Evolutionary conservation across 345 rosid species (phyloP).

Genomic region (Crucihimalaya himalaica): DNA sequence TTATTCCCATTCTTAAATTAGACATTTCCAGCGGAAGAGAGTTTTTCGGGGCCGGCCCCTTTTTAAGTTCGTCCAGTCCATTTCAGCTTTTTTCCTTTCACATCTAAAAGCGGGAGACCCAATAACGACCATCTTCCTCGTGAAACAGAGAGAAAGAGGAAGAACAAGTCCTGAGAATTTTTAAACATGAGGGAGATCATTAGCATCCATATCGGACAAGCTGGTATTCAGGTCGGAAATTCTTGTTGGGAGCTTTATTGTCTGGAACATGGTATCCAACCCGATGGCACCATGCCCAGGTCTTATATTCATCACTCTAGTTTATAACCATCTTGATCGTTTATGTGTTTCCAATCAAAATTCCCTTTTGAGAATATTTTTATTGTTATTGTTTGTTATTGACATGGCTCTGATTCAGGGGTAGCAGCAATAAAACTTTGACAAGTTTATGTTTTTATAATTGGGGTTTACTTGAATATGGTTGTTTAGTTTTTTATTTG

Average conservation of each 20-base stretch:
- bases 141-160: neutral
- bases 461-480: neutral
- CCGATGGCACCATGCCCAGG: slow-evolving; percentile 77
- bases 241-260: slow-evolving; percentile 82
- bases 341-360: neutral
- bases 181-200: slow-evolving; percentile 51
- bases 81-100: slow-evolving; percentile 2
- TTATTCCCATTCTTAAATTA: slow-evolving; percentile 15
- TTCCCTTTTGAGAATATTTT: neutral
- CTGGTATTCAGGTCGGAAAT: slow-evolving; percentile 79
- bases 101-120: slow-evolving; percentile 18
- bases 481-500: neutral
- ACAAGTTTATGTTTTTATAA: neutral
- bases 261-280: slow-evolving; percentile 75
- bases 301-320: neutral
- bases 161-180: slow-evolving; percentile 29
- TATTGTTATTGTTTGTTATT: neutral
- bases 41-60: neutral
- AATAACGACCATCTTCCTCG: slow-evolving; percentile 1
- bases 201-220: slow-evolving; percentile 78
- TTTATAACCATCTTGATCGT: neutral
- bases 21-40: neutral
- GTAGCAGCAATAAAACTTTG: neutral
- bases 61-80: slow-evolving; percentile 1
- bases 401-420: neutral